Percentiles rank a stretch among this genome's conserved stretches.
Evolutionary conservation across 2,329 filamentous ascomycete species (phyloP).

Genomic region (Phialocephala sp.): DNA sequence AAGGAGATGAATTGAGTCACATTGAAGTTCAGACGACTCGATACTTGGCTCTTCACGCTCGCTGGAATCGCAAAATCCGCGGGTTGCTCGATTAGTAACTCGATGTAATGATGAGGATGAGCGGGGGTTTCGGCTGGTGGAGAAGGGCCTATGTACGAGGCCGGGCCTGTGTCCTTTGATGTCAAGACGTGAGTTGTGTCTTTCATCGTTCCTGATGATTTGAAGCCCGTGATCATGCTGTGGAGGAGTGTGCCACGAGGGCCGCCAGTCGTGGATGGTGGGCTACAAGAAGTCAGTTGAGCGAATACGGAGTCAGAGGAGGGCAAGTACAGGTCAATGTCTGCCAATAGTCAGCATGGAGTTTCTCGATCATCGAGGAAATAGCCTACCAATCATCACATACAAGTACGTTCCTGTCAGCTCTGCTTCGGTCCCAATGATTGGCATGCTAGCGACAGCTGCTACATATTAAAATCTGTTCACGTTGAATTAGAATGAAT

Average conservation of each 20-base stretch:
- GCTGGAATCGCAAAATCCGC: constrained; percentile 21
- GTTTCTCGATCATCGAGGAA: neutral
- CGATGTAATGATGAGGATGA: constrained; percentile 27
- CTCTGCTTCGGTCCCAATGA: constrained; percentile 20
- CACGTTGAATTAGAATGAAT: neutral
- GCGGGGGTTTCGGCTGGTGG: constrained; percentile 28
- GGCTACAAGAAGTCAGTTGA: neutral
- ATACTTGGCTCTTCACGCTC: constrained; percentile 14
- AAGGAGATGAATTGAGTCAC: constrained; percentile 22
- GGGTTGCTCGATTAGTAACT: constrained; percentile 25
- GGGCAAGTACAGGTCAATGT: constrained; percentile 25
- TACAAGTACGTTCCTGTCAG: constrained; percentile 27
- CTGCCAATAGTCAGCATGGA: constrained; percentile 15
- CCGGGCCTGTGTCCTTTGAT: constrained; percentile 22
- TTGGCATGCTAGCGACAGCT: constrained; percentile 19
- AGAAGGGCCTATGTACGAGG: constrained; percentile 21
- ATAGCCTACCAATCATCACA: constrained; percentile 26
- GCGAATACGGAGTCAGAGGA: neutral
- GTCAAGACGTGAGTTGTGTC: constrained; percentile 19
- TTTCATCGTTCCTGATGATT: constrained; percentile 15
- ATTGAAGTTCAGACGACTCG: constrained; percentile 27
- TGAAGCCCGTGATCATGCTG: constrained; percentile 25
- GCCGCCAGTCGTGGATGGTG: constrained; percentile 1
- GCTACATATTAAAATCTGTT: neutral
- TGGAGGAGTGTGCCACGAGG: constrained; percentile 22